Base-by-base conservation (phyloP, 768 basidiomycete genomes). In the Sarcomyxa edulis region DNA sequence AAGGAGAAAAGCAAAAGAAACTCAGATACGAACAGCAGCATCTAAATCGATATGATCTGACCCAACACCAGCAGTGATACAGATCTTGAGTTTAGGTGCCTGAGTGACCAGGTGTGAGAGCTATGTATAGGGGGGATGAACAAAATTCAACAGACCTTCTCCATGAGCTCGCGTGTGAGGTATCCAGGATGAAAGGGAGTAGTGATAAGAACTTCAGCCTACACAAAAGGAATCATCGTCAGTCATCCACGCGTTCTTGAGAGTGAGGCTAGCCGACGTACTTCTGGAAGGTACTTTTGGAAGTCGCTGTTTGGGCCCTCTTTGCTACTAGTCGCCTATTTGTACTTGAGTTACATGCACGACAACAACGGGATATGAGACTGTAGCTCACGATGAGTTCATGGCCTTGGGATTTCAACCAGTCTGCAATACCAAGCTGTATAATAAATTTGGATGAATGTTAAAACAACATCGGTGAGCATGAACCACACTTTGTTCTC, bases 1-100 rank as follows among this genome's bases (percentile, higher is more conserved):
- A n/a, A n/a, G n/a, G n/a, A n/a, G n/a, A n/a, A n/a, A n/a, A n/a
- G n/a, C n/a, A n/a, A n/a, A n/a, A n/a, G n/a, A n/a, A n/a, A n/a
- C n/a, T n/a, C n/a, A n/a, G n/a, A n/a, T n/a, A n/a, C n/a, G n/a
- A n/a, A n/a, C 90, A 18, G 88, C 84, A 15, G 89, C 85, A 59
- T 93, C 83, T 44, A 95, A 74, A 56, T 94, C 91, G 47, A 92
- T 78, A 66, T 87, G 89, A 64, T 93, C 92, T 14, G 85, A 89
- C 8, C 90, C 88, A 32, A 92, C 89, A 59, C 88, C 89, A 43
- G 91, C 92, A 16, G 92, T 96, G 53, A 94, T 74, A 53, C 85
- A 88, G 40, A 94, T 57, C 64, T 90, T 94, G 45, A 96, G 76
- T 50, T 93, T 92, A 63, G 84, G 84, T 22, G 92, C 89, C 76